Evolutionary conservation across 768 basidiomycete genomes (phyloP).

Genomic region (Termitomyces sp.): DNA sequence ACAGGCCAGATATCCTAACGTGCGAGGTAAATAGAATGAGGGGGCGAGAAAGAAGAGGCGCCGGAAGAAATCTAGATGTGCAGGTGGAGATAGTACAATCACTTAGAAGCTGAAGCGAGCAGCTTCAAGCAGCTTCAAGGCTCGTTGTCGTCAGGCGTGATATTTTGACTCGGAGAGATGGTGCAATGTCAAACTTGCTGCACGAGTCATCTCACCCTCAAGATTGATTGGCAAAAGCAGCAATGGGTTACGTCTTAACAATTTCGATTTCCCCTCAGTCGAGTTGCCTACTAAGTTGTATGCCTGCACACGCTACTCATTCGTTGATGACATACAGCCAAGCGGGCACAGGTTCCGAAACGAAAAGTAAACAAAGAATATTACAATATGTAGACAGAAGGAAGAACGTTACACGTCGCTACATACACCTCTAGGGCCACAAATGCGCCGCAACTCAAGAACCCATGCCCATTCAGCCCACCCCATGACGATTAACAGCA

Average conservation of each 20-base stretch:
- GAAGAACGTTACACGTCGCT: conserved; percentile 12
- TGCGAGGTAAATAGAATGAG: too few species aligned
- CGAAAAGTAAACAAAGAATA: conserved; percentile 15
- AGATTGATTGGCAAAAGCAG: too few species aligned
- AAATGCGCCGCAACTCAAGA: conserved; percentile 16
- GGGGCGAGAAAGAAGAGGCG: neutral
- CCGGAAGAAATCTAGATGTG: neutral
- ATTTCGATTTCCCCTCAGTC: too few species aligned
- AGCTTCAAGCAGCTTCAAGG: neutral
- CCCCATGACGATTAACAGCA: conserved; percentile 45
- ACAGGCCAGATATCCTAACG: neutral
- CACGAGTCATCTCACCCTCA: too few species aligned
- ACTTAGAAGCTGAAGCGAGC: too few species aligned
- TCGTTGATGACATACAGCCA: neutral
- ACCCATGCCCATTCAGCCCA: conserved; percentile 7
- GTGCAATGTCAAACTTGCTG: too few species aligned
- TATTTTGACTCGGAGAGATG: too few species aligned
- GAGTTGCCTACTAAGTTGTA: too few species aligned
- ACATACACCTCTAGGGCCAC: conserved; percentile 15
- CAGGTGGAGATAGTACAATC: neutral
- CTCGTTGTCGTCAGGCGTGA: too few species aligned
- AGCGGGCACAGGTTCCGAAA: conserved; percentile 3
- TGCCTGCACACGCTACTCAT: too few species aligned
- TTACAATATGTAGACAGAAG: conserved; percentile 17
- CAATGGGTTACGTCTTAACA: too few species aligned